Percentiles rank a stretch among this genome's conserved stretches.
phyloP scores from a whole-genome alignment of 805 yeast genomes.

The Myxozyma neglecta region DNA sequence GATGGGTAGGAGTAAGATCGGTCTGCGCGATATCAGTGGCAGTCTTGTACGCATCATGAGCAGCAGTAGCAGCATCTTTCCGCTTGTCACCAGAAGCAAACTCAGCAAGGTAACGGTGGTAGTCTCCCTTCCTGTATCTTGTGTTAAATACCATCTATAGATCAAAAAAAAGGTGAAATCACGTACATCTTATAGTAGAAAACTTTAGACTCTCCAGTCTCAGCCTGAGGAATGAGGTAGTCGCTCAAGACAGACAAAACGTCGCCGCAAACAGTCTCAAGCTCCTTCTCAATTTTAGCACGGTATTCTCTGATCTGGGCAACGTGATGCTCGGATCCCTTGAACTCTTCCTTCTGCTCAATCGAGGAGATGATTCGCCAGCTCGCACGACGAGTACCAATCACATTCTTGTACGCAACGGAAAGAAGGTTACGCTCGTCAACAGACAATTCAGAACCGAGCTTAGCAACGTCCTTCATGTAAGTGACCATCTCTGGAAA shows the following conservation, averaged over 20 bases:
- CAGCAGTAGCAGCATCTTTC: constrained; percentile 89
- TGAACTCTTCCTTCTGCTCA: constrained; percentile 98
- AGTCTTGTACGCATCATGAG: constrained; percentile 92
- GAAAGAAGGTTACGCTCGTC: constrained; percentile 97
- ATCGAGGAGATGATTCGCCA: constrained; percentile 99
- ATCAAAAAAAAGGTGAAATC: neutral
- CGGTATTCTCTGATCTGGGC: constrained; percentile 91
- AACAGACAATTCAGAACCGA: constrained; percentile 75
- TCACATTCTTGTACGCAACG: constrained; percentile 97
- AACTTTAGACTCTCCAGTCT: constrained; percentile 96
- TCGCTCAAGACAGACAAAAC: constrained; percentile 83
- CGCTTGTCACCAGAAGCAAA: constrained; percentile 92
- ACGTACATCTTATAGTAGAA: constrained; percentile 89
- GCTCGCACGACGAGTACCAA: constrained; percentile 99
- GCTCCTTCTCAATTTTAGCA: constrained; percentile 90
- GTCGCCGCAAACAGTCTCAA: constrained; percentile 93
- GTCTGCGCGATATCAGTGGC: constrained; percentile 98
- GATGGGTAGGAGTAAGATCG: constrained; percentile 98
- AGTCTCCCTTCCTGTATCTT: constrained; percentile 74
- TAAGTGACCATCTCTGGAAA: constrained; percentile 89
- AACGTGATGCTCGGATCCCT: constrained; percentile 85
- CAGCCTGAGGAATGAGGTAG: constrained; percentile 91
- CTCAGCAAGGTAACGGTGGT: constrained; percentile 98
- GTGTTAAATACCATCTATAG: neutral
- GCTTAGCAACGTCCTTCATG: constrained; percentile 74